phyloP scores from a whole-genome alignment of 148 eudicot species.

The Salicornia ramosissima region DNA sequence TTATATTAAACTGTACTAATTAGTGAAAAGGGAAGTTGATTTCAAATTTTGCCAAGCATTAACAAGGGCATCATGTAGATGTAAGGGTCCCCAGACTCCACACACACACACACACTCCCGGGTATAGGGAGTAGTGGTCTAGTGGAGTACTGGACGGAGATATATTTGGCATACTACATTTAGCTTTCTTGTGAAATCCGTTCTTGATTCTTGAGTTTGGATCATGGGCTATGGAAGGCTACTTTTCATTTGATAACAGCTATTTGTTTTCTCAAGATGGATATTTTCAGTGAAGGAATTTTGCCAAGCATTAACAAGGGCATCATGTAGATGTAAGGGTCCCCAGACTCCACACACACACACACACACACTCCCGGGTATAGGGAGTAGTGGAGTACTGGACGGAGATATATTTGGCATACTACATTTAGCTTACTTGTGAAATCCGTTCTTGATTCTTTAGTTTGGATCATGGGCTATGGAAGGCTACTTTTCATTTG shows the following conservation, averaged over 20 bases:
- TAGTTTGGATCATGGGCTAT: neutral
- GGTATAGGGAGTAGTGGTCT: neutral
- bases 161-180: neutral
- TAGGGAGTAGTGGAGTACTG: neutral
- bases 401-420: neutral
- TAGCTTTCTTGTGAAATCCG: neutral
- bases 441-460: conserved; percentile 1
- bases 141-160: neutral
- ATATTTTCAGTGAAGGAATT: neutral
- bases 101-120: too few relatives aligned
- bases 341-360: neutral
- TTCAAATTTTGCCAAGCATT: neutral
- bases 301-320: neutral
- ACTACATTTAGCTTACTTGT: neutral
- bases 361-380: too few relatives aligned
- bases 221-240: neutral
- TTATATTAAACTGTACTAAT: too few relatives aligned
- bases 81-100: neutral
- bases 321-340: neutral
- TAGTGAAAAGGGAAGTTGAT: neutral
- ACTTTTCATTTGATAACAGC: neutral
- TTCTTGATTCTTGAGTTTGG: neutral
- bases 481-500: neutral
- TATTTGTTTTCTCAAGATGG: neutral
- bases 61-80: neutral